Percentiles rank a stretch among this genome's conserved stretches.
These are phyloP conservation scores for Tolypocladium tropicale DNA, from an alignment of 2,329 filamentous ascomycete species.

Conservation along the genomic window DNA sequence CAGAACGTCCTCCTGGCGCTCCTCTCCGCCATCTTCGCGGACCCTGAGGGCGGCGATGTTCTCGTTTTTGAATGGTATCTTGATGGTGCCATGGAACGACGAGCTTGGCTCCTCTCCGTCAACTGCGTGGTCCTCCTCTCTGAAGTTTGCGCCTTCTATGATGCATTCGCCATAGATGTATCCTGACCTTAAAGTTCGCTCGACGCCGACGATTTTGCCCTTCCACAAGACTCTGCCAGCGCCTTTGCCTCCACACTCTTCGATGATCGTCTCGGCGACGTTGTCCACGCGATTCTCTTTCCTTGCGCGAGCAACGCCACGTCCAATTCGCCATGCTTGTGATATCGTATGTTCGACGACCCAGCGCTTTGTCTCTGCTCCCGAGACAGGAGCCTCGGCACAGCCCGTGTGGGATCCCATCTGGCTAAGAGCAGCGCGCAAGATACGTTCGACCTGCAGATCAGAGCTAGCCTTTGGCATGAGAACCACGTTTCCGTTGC, in stretches of 20 bases:
- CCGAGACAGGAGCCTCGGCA: constrained; percentile 37
- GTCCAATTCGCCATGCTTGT: constrained; percentile 48
- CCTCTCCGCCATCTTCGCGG: constrained; percentile 19
- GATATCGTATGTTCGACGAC: constrained; percentile 42
- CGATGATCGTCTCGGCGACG: constrained; percentile 48
- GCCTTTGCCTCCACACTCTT: constrained; percentile 42
- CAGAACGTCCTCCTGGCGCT: constrained; percentile 31
- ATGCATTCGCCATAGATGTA: constrained; percentile 50
- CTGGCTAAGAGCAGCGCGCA: constrained; percentile 40
- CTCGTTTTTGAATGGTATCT: constrained; percentile 65
- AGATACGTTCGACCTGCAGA: constrained; percentile 34
- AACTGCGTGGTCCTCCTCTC: constrained; percentile 14
- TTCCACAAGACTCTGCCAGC: constrained; percentile 49
- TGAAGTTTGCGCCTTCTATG: constrained; percentile 37
- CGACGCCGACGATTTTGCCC: constrained; percentile 53
- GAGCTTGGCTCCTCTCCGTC: background rate
- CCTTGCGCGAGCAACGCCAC: constrained; percentile 43
- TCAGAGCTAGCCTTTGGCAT: constrained; percentile 39
- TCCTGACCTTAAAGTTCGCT: constrained; percentile 43
- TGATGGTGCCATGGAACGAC: constrained; percentile 36
- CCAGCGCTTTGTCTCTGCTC: constrained; percentile 38
- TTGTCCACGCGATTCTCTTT: constrained; percentile 37
- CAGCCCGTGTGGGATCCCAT: constrained; percentile 44
- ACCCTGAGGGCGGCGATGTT: constrained; percentile 50
- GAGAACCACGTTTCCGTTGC: constrained; percentile 38